Percentiles rank a stretch among this genome's conserved stretches.
These are phyloP conservation scores for Penicillium verrucosum DNA, from an alignment of 2,329 filamentous ascomycete species.

Conservation along the genomic window DNA sequence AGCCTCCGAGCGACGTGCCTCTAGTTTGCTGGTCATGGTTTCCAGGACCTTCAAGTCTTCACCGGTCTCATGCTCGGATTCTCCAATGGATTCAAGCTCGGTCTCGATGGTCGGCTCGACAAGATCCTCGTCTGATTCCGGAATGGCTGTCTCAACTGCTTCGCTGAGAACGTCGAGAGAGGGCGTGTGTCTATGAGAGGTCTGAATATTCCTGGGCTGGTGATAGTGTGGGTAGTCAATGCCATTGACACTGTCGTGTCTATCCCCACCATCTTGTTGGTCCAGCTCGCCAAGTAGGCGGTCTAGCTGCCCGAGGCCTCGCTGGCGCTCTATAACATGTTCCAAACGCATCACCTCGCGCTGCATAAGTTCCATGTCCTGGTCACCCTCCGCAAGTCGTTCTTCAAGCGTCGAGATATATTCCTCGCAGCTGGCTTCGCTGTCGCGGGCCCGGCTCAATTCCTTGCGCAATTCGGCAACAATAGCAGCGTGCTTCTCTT, in stretches of 20 bases:
- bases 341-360: slow-evolving; percentile 92
- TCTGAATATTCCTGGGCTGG: slow-evolving; percentile 18
- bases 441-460: slow-evolving; percentile 80
- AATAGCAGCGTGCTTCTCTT: slow-evolving; percentile 86
- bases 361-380: slow-evolving; percentile 95
- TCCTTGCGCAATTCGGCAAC: slow-evolving; percentile 88
- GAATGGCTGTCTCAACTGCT: slow-evolving; percentile 46
- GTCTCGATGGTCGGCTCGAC: slow-evolving; percentile 33
- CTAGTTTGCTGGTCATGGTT: slow-evolving; percentile 30
- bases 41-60: slow-evolving; percentile 38
- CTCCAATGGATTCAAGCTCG: slow-evolving; percentile 23
- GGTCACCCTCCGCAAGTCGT: slow-evolving; percentile 89
- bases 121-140: slow-evolving; percentile 44
- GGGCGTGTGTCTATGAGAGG: slow-evolving; percentile 32
- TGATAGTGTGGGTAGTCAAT: slow-evolving; percentile 12
- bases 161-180: slow-evolving; percentile 44
- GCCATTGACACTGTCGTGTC: slow-evolving; percentile 19
- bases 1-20: slow-evolving; percentile 20
- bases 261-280: slow-evolving; percentile 54
- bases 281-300: slow-evolving; percentile 89
- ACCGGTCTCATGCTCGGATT: slow-evolving; percentile 21
- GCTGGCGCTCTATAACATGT: slow-evolving; percentile 90
- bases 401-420: slow-evolving; percentile 97
- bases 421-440: slow-evolving; percentile 85
- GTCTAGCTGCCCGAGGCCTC: slow-evolving; percentile 91